phyloP scores from a whole-genome alignment of 2,329 filamentous ascomycete genomes.

The Sporothrix brasiliensis region DNA sequence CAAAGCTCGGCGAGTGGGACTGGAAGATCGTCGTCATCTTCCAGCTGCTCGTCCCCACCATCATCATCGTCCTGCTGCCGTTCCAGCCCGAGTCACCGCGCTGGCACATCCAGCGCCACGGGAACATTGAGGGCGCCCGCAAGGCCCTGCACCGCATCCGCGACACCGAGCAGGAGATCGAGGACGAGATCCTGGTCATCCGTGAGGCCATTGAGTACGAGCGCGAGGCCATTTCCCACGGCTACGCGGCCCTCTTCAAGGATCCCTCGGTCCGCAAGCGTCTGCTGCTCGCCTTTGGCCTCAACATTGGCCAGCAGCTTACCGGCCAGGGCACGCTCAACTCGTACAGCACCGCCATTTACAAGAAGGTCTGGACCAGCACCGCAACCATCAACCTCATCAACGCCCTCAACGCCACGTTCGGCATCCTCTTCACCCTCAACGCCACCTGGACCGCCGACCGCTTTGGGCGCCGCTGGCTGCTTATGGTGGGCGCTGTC shows the following conservation, averaged over 20 bases:
- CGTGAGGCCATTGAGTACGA: constrained; percentile 71
- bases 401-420: constrained; percentile 74
- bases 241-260: constrained; percentile 69
- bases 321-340: constrained; percentile 74
- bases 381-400: constrained; percentile 67
- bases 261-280: constrained; percentile 69
- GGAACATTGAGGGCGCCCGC: constrained; percentile 63
- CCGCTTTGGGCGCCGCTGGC: constrained; percentile 69
- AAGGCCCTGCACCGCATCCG: constrained; percentile 62
- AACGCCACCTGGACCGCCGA: constrained; percentile 75
- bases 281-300: constrained; percentile 63
- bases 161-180: constrained; percentile 65
- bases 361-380: constrained; percentile 68
- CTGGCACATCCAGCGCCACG: constrained; percentile 66
- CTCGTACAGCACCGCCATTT: constrained; percentile 72
- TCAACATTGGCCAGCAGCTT: constrained; percentile 73
- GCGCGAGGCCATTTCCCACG: constrained; percentile 66
- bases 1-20: constrained; percentile 67
- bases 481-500: constrained; percentile 68
- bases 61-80: constrained; percentile 65
- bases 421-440: constrained; percentile 71
- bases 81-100: constrained; percentile 70
- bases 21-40: constrained; percentile 75
- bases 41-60: constrained; percentile 66
- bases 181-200: constrained; percentile 66